A percentile compares a stretch with the other conserved stretches of the same genome.
phyloP scores from a whole-genome alignment of 2,329 filamentous ascomycete genomes.

The Fusarium napiforme region DNA sequence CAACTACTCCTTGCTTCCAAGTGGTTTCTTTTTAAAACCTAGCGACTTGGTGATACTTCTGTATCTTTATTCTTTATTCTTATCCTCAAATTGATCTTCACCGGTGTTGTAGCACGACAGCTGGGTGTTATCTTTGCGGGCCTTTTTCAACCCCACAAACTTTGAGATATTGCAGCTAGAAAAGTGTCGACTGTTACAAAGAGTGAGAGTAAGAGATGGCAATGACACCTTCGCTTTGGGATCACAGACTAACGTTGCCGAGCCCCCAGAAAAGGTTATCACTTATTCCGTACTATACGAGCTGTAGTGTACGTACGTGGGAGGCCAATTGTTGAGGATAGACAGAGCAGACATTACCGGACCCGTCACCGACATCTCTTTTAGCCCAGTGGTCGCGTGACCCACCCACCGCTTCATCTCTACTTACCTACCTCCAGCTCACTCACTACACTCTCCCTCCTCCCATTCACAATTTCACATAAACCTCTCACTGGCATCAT shows the following conservation, averaged over 20 bases:
- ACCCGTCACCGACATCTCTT: constrained; percentile 39
- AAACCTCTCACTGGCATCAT: constrained; percentile 53
- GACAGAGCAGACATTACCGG: constrained; percentile 21
- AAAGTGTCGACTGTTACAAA: constrained; percentile 10
- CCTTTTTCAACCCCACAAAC: constrained; percentile 31
- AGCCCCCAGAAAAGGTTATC: constrained; percentile 10
- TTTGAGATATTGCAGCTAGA: constrained; percentile 17
- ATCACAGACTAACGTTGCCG: not conserved
- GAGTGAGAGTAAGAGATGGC: not conserved
- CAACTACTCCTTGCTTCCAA: constrained; percentile 1
- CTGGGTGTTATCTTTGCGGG: not conserved
- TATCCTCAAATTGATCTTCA: not conserved
- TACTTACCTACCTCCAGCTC: not conserved
- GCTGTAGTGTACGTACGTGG: constrained; percentile 7
- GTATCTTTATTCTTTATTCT: not conserved
- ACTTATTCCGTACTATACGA: constrained; percentile 24
- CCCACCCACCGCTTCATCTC: constrained; percentile 36
- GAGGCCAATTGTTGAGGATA: constrained; percentile 34
- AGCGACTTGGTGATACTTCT: not conserved
- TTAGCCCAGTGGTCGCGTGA: constrained; percentile 42
- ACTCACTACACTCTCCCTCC: not conserved
- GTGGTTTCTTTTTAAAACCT: not conserved
- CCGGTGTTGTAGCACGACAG: not conserved
- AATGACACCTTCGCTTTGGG: not conserved
- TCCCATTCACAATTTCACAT: constrained; percentile 2